Evolutionary conservation across 331 rosid genomes (phyloP).

Genomic region (Acacia concinna): DNA sequence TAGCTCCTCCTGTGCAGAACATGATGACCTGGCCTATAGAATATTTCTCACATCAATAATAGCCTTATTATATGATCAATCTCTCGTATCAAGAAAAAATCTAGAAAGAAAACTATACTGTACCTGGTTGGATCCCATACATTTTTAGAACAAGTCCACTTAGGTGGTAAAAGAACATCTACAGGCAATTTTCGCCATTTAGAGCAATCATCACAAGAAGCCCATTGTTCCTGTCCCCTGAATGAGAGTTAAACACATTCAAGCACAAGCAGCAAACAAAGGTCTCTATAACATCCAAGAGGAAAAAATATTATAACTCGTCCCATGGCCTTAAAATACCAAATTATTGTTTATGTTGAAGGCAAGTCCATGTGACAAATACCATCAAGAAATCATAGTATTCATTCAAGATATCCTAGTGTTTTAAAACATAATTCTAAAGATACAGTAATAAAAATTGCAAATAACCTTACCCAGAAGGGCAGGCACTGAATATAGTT

Average conservation of each 20-base stretch:
- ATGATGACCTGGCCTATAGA: slow-evolving; percentile 57
- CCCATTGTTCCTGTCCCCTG: slow-evolving; percentile 93
- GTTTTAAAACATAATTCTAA: slow-evolving; percentile 9
- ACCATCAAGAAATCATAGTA: background rate
- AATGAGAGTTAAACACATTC: slow-evolving; percentile 26
- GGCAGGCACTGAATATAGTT: slow-evolving; percentile 62
- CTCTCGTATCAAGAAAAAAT: slow-evolving; percentile 12
- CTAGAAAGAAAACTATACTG: slow-evolving; percentile 14
- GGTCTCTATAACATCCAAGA: background rate
- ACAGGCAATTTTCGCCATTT: slow-evolving; percentile 93
- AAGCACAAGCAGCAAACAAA: slow-evolving; percentile 30
- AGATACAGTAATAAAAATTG: background rate
- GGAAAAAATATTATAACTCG: background rate
- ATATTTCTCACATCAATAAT: slow-evolving; percentile 30
- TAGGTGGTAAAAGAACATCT: slow-evolving; percentile 88
- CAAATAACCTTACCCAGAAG: slow-evolving; percentile 69
- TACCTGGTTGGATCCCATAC: slow-evolving; percentile 90
- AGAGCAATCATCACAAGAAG: slow-evolving; percentile 89
- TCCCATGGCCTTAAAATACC: background rate
- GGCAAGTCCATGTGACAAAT: slow-evolving; percentile 5
- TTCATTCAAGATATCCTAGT: slow-evolving; percentile 7
- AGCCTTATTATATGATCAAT: slow-evolving; percentile 21
- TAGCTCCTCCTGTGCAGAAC: slow-evolving; percentile 72
- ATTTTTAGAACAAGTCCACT: slow-evolving; percentile 88
- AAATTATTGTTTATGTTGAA: background rate